These are phyloP conservation scores for Clarireedia paspali DNA, from an alignment of 2,329 filamentous ascomycete genomes.

Conservation along the genomic window DNA sequence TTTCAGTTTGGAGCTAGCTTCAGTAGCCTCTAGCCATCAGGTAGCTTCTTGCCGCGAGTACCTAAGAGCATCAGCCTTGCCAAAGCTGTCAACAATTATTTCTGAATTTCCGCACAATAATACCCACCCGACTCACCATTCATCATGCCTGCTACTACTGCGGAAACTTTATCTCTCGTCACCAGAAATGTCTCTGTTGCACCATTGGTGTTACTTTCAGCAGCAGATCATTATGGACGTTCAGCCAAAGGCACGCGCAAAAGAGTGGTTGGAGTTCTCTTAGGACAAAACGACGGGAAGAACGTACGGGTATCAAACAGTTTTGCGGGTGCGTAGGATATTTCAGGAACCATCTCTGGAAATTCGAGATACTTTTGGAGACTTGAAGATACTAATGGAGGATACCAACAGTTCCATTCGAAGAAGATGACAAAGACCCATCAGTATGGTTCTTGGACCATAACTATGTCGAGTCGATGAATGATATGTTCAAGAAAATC, in stretches of 20 bases:
- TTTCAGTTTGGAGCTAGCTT: constrained; percentile 8
- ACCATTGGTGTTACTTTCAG: constrained; percentile 93
- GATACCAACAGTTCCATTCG: constrained; percentile 70
- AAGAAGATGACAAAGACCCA: constrained; percentile 97
- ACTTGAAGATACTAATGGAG: constrained; percentile 17
- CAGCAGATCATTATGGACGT: constrained; percentile 96
- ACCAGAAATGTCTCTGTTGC: constrained; percentile 94
- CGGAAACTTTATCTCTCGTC: constrained; percentile 91
- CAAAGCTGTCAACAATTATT: constrained; percentile 11
- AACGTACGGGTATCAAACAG: constrained; percentile 97
- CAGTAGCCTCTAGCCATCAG: neutral
- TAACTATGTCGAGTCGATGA: constrained; percentile 99
- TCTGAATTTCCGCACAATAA: constrained; percentile 3
- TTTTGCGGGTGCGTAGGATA: constrained; percentile 70
- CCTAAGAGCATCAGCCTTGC: constrained; percentile 9
- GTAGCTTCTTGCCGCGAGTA: constrained; percentile 10
- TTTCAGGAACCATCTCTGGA: neutral
- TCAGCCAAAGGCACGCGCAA: constrained; percentile 78
- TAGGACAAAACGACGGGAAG: constrained; percentile 94
- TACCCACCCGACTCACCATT: constrained; percentile 14
- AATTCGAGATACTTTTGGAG: neutral
- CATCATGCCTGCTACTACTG: constrained; percentile 91
- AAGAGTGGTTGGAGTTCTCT: constrained; percentile 86
- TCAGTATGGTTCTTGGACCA: constrained; percentile 99
- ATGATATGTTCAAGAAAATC: constrained; percentile 99